phyloP scores from a whole-genome alignment of 352 stramenopile species.

The Thraustochytrium sp. region DNA sequence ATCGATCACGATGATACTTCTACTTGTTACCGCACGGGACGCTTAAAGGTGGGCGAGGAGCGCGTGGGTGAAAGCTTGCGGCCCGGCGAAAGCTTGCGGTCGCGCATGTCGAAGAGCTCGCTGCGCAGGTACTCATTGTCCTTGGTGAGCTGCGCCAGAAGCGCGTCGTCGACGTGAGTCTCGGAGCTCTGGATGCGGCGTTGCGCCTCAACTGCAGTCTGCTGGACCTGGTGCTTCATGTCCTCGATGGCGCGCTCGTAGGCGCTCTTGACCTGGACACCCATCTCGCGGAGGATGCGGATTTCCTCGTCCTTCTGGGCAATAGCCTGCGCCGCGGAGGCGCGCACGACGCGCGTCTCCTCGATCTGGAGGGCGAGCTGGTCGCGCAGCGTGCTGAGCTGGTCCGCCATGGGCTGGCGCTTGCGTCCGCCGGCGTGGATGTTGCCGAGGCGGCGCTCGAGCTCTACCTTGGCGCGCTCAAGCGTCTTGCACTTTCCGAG shows the following conservation, averaged over 20 bases:
- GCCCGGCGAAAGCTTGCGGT: not conserved
- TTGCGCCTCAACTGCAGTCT: conserved; percentile 20
- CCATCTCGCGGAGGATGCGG: conserved; percentile 23
- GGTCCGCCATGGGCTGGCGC: conserved; percentile 26
- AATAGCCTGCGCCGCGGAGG: not conserved
- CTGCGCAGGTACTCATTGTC: conserved; percentile 33
- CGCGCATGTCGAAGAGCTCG: not conserved
- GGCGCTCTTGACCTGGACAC: conserved; percentile 14
- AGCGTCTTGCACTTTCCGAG: conserved; percentile 24
- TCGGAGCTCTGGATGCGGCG: conserved; percentile 12
- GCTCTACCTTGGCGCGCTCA: conserved; percentile 8
- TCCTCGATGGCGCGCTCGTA: conserved; percentile 33
- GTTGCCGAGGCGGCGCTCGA: conserved; percentile 26
- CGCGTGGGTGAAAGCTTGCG: not conserved
- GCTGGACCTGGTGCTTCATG: conserved; percentile 12
- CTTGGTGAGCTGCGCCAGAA: conserved; percentile 22
- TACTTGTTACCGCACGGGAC: not conserved
- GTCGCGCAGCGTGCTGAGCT: conserved; percentile 31
- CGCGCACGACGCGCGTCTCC: not conserved
- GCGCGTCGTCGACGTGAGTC: conserved; percentile 8
- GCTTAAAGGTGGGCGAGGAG: not conserved
- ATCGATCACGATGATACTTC: not conserved
- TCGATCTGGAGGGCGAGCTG: conserved; percentile 31
- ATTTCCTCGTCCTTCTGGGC: conserved; percentile 39
- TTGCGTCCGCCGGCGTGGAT: conserved; percentile 6